Percentiles rank a stretch among this genome's conserved stretches.
Evolutionary conservation across 1,284 basidiomycete species (phyloP).

Genomic region (Fomitopsis pinicola): DNA sequence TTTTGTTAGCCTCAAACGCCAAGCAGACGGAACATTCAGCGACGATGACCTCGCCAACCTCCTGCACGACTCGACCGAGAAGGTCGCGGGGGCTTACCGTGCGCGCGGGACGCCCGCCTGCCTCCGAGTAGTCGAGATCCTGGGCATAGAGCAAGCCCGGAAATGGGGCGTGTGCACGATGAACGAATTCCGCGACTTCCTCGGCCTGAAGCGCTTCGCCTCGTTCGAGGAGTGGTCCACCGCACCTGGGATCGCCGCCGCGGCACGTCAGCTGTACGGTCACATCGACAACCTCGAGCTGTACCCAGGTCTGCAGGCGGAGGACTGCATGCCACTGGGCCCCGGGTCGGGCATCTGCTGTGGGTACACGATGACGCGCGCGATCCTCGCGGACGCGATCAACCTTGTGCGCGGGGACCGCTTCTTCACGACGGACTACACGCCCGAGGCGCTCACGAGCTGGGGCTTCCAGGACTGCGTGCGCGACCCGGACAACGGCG

Average conservation of each 20-base stretch:
- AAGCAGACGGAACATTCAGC: slow-evolving; percentile 50
- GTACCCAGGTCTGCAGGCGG: slow-evolving; percentile 57
- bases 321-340: slow-evolving; percentile 65
- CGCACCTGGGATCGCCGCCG: slow-evolving; percentile 57
- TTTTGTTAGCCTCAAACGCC: slow-evolving; percentile 46
- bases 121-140: slow-evolving; percentile 67
- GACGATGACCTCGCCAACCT: slow-evolving; percentile 40
- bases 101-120: slow-evolving; percentile 72
- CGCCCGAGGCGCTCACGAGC: slow-evolving; percentile 44
- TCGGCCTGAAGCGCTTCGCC: slow-evolving; percentile 41
- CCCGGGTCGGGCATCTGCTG: slow-evolving; percentile 79
- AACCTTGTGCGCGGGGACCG: slow-evolving; percentile 68
- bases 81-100: slow-evolving; percentile 65
- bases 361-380: slow-evolving; percentile 84
- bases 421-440: slow-evolving; percentile 76
- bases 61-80: slow-evolving; percentile 63
- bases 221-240: slow-evolving; percentile 74
- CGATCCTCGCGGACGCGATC: slow-evolving; percentile 84
- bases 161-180: slow-evolving; percentile 70
- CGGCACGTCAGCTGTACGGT: slow-evolving; percentile 67
- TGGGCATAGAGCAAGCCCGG: slow-evolving; percentile 69
- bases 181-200: slow-evolving; percentile 64
- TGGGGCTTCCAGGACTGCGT: slow-evolving; percentile 77
- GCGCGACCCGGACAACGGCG: slow-evolving; percentile 58
- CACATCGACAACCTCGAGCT: slow-evolving; percentile 77